Evolutionary conservation across 83 land plant species (phyloP).

Genomic region (Picea abies): DNA sequence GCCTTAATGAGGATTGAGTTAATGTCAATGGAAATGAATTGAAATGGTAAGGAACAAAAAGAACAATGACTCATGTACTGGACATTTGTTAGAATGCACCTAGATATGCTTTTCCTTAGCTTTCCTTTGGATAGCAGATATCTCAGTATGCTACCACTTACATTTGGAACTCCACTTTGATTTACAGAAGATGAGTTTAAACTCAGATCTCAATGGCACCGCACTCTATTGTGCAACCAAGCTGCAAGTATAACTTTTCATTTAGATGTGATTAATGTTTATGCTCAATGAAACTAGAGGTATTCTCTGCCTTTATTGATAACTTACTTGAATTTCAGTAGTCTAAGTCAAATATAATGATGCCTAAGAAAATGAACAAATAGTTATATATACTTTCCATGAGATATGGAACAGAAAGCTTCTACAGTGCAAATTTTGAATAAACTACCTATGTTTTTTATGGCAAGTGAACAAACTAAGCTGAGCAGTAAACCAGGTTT

Average conservation of each 20-base stretch:
- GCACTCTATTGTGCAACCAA: conserved; percentile 69
- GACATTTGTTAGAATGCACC: neutral
- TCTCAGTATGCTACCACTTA: conserved; percentile 81
- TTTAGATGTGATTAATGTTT: too few species aligned
- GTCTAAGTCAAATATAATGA: neutral
- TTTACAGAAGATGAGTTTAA: conserved; percentile 77
- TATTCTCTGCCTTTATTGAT: neutral
- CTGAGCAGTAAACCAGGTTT: neutral
- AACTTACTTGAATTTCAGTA: neutral
- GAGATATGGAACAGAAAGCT: neutral
- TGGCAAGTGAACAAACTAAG: neutral
- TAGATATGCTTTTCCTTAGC: conserved; percentile 1
- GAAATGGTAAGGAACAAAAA: neutral
- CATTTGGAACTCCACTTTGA: conserved; percentile 86
- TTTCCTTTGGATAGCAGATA: conserved; percentile 48
- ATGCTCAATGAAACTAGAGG: too few species aligned
- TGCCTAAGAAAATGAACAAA: neutral
- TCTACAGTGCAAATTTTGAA: neutral
- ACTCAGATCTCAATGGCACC: conserved; percentile 76
- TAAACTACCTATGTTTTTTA: neutral
- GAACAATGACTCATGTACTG: neutral
- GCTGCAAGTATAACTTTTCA: conserved; percentile 54
- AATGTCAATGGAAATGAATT: neutral
- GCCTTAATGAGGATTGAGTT: too few species aligned
- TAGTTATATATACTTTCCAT: neutral